A percentile compares a stretch with the other conserved stretches of the same genome.
Evolutionary conservation across 768 basidiomycete species (phyloP).

Genomic region (Russula foetens): DNA sequence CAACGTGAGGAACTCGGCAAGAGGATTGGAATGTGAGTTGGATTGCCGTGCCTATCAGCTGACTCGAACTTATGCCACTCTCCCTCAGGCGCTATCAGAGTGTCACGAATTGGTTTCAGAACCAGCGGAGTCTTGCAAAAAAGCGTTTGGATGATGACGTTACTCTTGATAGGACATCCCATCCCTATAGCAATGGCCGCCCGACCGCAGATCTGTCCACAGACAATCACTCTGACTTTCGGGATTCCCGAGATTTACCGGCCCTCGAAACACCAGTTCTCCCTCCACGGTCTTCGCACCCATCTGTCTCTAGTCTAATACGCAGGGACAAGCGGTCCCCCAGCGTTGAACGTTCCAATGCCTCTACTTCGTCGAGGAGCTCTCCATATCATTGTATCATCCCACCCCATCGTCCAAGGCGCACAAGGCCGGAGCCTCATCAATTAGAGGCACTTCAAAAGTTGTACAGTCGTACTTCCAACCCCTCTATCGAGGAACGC

Average conservation of each 20-base stretch:
- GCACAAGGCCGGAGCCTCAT: conserved; percentile 70
- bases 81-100: conserved; percentile 63
- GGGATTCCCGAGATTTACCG: conserved; percentile 30
- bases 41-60: neutral
- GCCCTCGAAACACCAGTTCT: conserved; percentile 26
- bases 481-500: conserved; percentile 76
- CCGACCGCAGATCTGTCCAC: conserved; percentile 19
- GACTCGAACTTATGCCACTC: conserved; percentile 11
- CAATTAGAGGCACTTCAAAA: conserved; percentile 71
- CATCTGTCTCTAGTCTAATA: conserved; percentile 30
- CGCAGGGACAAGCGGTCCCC: conserved; percentile 29
- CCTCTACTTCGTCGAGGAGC: conserved; percentile 33
- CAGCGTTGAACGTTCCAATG: conserved; percentile 24
- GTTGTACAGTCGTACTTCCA: conserved; percentile 56
- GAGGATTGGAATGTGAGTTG: conserved; percentile 66
- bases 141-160: conserved; percentile 58
- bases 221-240: conserved; percentile 21
- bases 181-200: conserved; percentile 23
- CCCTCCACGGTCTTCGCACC: conserved; percentile 34
- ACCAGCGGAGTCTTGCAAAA: conserved; percentile 71
- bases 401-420: conserved; percentile 46
- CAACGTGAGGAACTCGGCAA: conserved; percentile 57
- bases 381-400: conserved; percentile 38
- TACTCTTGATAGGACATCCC: conserved; percentile 24
- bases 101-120: conserved; percentile 84